Evolutionary conservation across 768 basidiomycete species (phyloP).

Genomic region (Leccinum subgranulosum): DNA sequence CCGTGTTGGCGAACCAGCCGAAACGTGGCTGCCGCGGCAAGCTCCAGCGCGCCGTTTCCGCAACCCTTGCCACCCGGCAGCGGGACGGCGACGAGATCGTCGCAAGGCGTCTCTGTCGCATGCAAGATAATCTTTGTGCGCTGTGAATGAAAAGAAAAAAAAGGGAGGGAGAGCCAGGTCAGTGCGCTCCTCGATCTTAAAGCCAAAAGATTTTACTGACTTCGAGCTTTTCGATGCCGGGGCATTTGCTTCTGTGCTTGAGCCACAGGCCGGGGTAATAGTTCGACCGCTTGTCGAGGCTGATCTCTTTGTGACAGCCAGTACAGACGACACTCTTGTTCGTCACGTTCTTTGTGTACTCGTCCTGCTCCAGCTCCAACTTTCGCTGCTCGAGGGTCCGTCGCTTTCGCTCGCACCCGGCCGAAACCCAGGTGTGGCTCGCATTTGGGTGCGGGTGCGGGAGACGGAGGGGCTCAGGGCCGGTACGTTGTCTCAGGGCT

Average conservation of each 20-base stretch:
- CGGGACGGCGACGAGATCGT: background rate
- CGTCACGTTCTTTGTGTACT: conserved; percentile 22
- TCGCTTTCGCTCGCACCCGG: conserved; percentile 27
- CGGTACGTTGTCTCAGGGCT: background rate
- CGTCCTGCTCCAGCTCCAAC: conserved; percentile 28
- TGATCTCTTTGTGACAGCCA: conserved; percentile 31
- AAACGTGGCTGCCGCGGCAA: background rate
- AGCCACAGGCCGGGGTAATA: conserved; percentile 37
- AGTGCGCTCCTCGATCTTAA: conserved; percentile 2
- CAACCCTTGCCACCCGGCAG: background rate
- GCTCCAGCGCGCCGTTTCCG: conserved; percentile 5
- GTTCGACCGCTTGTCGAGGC: conserved; percentile 32
- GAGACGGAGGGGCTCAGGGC: background rate
- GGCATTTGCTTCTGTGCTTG: conserved; percentile 33
- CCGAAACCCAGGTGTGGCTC: conserved; percentile 6
- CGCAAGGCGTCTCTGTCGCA: background rate
- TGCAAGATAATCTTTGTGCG: conserved; percentile 4
- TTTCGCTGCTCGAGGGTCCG: conserved; percentile 28
- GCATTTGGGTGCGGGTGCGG: background rate
- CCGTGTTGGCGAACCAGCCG: background rate
- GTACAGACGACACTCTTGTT: conserved; percentile 28
- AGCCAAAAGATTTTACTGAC: conserved; percentile 14
- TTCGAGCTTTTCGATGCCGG: conserved; percentile 20
- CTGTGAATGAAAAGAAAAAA: conserved; percentile 8
- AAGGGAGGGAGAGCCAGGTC: conserved; percentile 1